Percentiles rank a stretch among this genome's conserved stretches.
phyloP scores from a whole-genome alignment of 148 eudicot genomes.

The Cornus kousa region DNA sequence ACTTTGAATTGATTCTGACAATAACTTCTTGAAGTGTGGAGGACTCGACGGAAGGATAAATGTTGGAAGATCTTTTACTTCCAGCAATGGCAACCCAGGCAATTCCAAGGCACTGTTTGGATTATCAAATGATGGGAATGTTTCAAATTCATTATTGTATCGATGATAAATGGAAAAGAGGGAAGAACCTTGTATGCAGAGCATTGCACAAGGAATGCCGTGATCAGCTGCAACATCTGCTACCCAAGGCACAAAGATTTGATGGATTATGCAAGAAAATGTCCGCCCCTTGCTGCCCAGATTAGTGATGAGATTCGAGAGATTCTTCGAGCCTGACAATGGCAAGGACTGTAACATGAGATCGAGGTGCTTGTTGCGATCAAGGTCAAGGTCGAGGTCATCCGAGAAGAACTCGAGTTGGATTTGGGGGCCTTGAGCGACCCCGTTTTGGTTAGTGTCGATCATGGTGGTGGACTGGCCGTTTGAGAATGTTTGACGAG shows the following conservation, averaged over 20 bases:
- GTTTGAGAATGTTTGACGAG: conserved; percentile 11
- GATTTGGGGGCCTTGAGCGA: neutral
- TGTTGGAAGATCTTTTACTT: conserved; percentile 40
- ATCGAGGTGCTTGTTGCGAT: conserved; percentile 27
- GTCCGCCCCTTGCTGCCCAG: conserved; percentile 19
- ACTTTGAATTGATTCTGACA: conserved; percentile 14
- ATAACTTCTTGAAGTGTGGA: conserved; percentile 24
- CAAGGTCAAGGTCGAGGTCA: conserved; percentile 22
- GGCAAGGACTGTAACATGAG: conserved; percentile 28
- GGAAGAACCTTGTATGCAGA: conserved; percentile 41
- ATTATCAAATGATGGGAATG: conserved; percentile 18
- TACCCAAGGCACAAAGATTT: conserved; percentile 46
- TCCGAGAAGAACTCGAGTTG: conserved; percentile 27
- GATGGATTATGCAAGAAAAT: conserved; percentile 32
- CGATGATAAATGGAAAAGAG: conserved; percentile 32
- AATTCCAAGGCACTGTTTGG: conserved; percentile 18
- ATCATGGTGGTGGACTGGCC: neutral
- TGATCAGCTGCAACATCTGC: conserved; percentile 29
- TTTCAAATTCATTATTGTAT: conserved; percentile 10
- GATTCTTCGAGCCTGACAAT: conserved; percentile 14
- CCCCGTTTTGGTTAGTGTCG: neutral
- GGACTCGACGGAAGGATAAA: conserved; percentile 36
- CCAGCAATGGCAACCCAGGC: conserved; percentile 25
- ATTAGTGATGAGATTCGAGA: conserved; percentile 16
- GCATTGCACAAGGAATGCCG: conserved; percentile 32